These are phyloP conservation scores for Caulochytrium protostelioides DNA, from an alignment of 371 early-diverging fungal species.

Conservation along the genomic window DNA sequence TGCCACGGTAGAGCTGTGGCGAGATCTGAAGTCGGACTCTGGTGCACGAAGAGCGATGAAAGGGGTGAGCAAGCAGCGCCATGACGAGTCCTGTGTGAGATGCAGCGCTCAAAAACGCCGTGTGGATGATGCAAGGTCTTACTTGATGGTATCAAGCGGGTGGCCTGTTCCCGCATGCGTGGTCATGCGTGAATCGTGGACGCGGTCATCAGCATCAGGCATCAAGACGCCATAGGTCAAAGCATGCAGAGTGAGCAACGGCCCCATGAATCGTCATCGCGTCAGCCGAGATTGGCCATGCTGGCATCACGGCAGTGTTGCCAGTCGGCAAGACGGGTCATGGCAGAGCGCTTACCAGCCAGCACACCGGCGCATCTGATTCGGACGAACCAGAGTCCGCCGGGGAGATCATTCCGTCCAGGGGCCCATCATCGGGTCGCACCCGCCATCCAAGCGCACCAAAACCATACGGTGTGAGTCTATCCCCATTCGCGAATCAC, in stretches of 20 bases:
- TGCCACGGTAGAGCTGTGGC: conserved; percentile 5
- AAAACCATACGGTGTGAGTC: not conserved
- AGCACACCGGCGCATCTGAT: conserved; percentile 13
- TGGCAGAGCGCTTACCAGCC: too few species aligned
- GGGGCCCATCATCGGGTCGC: not conserved
- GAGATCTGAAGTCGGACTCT: conserved; percentile 17
- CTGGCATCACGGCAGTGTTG: too few species aligned
- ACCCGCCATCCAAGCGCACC: not conserved
- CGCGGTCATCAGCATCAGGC: too few species aligned
- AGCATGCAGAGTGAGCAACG: conserved; percentile 8
- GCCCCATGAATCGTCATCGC: too few species aligned
- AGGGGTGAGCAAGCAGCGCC: not conserved
- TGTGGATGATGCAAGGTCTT: not conserved
- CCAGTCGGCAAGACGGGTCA: too few species aligned
- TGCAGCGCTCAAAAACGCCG: not conserved
- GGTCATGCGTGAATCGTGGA: too few species aligned
- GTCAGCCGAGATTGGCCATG: too few species aligned
- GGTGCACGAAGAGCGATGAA: not conserved
- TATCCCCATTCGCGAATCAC: not conserved
- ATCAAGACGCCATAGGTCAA: conserved; percentile 6
- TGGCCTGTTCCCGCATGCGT: too few species aligned
- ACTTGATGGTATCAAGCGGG: conserved; percentile 26
- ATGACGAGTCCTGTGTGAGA: not conserved
- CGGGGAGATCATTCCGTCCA: not conserved
- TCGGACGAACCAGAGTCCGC: not conserved